phyloP scores from a whole-genome alignment of 2,329 filamentous ascomycete species.

The Talaromyces funiculosus region DNA sequence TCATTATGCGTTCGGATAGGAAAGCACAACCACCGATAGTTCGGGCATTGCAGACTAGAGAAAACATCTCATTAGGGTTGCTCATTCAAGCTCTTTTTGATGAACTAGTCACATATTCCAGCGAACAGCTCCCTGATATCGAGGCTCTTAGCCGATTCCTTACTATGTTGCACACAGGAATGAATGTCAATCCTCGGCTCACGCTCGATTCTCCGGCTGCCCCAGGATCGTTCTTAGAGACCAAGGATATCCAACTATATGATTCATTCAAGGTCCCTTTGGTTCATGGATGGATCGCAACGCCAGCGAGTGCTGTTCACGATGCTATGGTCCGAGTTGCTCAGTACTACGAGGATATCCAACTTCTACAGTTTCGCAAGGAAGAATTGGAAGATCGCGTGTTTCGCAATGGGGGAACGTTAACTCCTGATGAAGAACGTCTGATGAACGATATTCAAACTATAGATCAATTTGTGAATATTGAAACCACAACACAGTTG shows the following conservation, averaged over 20 bases:
- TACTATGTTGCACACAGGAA: constrained; percentile 83
- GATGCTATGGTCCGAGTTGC: constrained; percentile 68
- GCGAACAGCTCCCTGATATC: constrained; percentile 73
- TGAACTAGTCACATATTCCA: constrained; percentile 75
- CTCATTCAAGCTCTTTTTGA: constrained; percentile 88
- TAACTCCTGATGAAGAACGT: constrained; percentile 63
- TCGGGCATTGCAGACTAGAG: constrained; percentile 69
- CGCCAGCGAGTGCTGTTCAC: constrained; percentile 59
- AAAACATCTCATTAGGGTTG: constrained; percentile 80
- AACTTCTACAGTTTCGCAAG: constrained; percentile 80
- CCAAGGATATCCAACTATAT: constrained; percentile 83
- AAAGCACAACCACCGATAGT: constrained; percentile 64
- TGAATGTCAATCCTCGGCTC: constrained; percentile 96
- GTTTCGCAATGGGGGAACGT: constrained; percentile 54
- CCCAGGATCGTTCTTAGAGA: constrained; percentile 79
- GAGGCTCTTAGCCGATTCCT: constrained; percentile 83
- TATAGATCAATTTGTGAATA: constrained; percentile 74
- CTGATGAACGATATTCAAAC: constrained; percentile 75
- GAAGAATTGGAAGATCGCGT: constrained; percentile 83
- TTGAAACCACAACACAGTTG: constrained; percentile 74
- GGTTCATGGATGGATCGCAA: constrained; percentile 86
- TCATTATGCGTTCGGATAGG: constrained; percentile 74
- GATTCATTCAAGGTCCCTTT: constrained; percentile 81
- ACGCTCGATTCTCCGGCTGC: constrained; percentile 48
- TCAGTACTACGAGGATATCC: constrained; percentile 83